Percentiles rank a stretch among this genome's conserved stretches.
These are phyloP conservation scores for Fusarium xyrophilum DNA, from an alignment of 2,329 filamentous ascomycete species.

Conservation along the genomic window DNA sequence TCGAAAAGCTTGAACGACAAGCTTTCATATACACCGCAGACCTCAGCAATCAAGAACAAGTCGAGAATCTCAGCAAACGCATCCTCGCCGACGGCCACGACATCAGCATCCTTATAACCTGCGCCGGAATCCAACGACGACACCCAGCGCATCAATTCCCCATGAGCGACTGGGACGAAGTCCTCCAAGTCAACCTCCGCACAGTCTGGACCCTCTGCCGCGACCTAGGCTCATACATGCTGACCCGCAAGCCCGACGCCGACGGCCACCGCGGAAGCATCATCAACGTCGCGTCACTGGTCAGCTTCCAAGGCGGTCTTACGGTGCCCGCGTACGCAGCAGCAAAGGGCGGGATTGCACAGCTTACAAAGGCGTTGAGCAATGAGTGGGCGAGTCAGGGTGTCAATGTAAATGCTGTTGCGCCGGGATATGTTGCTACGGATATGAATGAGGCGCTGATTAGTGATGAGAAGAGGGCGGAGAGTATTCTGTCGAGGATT, in stretches of 20 bases:
- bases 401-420: conserved; percentile 85
- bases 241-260: conserved; percentile 58
- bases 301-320: conserved; percentile 85
- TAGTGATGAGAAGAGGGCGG: conserved; percentile 70
- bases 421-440: conserved; percentile 86
- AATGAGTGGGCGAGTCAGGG: conserved; percentile 87
- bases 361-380: conserved; percentile 83
- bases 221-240: conserved; percentile 80
- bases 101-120: conserved; percentile 82
- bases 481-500: conserved; percentile 79
- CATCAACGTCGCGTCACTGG: conserved; percentile 83
- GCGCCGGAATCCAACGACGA: conserved; percentile 82
- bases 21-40: conserved; percentile 73
- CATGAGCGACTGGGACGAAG: conserved; percentile 75
- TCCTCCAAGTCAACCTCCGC: conserved; percentile 82
- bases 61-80: conserved; percentile 63
- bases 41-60: conserved; percentile 64
- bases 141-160: conserved; percentile 80
- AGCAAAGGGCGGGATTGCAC: conserved; percentile 82
- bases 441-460: conserved; percentile 91
- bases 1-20: conserved; percentile 71
- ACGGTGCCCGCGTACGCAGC: conserved; percentile 89
- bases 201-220: conserved; percentile 80
- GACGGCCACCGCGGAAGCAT: conserved; percentile 70
- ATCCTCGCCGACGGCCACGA: conserved; percentile 66